Evolutionary conservation across 2,329 filamentous ascomycete genomes (phyloP), one percentile per base, ranked within the genome.

Genomic region (Neonectria neomacrospora): DNA sequence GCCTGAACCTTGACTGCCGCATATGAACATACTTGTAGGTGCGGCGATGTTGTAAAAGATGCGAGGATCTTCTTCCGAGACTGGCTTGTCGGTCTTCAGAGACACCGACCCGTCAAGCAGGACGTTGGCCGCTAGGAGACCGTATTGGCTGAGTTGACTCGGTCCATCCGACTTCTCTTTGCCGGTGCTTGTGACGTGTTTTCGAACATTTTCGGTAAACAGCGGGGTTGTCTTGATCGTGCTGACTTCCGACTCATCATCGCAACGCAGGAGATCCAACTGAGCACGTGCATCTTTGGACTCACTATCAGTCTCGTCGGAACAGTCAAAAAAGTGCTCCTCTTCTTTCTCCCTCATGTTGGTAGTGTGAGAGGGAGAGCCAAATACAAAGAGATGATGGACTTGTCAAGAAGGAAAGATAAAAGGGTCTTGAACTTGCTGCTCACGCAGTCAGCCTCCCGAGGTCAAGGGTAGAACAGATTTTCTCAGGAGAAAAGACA

Each of bases 1-100:
- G 0, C 88, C 88, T 0, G 85, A 88, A 1, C 88, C 88, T 63
- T 90, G 88, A 20, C 85, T 86, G 1, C 88, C 88, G 58, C 88
- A 90, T 32, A 90, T 86, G 74, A 90, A 90, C 4, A 82, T 79
- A 16, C 87, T 89, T 0, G 84, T 87, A 0, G 88, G 88, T 0
- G 78, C 75, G 0, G 81, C 69, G 2, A 84, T 76, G 54, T 85
- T 85, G 72, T 82, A 80, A 44, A 81, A 83, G 0, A 84, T 54
- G 0, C 82, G 72, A 0, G 71, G 56, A 23, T 59, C 56, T 8
- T 20, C 10, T 20, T 45, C 37, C 5, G 18, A 2, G 3, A 14
- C 14, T 8, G 14, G 16, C 9, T 28, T 47, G 22, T 1, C 1
- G 44, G 16, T 3, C 6, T 22, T 28, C 14, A 10, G 3, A n/a